Percentiles rank a stretch among this genome's conserved stretches.
Evolutionary conservation across 2,329 filamentous ascomycete species (phyloP).

Genomic region (Fusarium liriodendri): DNA sequence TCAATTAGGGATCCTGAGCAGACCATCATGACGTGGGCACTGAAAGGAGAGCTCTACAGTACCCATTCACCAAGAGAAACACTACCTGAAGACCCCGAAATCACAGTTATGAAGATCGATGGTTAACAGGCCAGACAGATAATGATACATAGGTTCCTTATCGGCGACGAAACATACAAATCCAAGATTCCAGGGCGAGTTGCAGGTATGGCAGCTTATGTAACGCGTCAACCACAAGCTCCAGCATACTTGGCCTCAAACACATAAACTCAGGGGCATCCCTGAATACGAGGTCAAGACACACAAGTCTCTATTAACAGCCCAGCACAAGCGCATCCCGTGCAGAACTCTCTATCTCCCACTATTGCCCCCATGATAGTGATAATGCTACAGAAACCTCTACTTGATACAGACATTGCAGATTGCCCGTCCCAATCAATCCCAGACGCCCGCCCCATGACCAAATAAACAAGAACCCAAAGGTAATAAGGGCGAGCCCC

Average conservation of each 20-base stretch:
- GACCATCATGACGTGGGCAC: neutral
- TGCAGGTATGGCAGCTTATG: neutral
- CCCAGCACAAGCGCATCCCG: neutral
- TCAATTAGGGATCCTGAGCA: neutral
- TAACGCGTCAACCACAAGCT: neutral
- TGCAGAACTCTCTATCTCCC: conserved; percentile 10
- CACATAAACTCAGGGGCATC: neutral
- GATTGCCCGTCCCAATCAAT: conserved; percentile 33
- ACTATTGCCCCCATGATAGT: conserved; percentile 7
- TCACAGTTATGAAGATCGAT: neutral
- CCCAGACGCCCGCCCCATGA: conserved; percentile 34
- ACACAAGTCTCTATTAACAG: neutral
- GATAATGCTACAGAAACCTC: conserved; percentile 32
- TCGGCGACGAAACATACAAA: neutral
- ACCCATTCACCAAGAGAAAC: neutral
- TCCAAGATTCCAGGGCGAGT: neutral
- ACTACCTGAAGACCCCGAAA: neutral
- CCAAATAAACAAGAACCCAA: conserved; percentile 31
- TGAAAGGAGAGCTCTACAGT: too few species aligned
- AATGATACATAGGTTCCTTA: neutral
- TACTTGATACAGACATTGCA: conserved; percentile 34
- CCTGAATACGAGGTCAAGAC: neutral
- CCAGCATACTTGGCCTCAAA: neutral
- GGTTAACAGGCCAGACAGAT: too few species aligned
- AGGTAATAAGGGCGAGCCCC: conserved; percentile 10